Base-by-base conservation (phyloP, 2,329 filamentous ascomycete species). In the Stachybotrys elegans region DNA sequence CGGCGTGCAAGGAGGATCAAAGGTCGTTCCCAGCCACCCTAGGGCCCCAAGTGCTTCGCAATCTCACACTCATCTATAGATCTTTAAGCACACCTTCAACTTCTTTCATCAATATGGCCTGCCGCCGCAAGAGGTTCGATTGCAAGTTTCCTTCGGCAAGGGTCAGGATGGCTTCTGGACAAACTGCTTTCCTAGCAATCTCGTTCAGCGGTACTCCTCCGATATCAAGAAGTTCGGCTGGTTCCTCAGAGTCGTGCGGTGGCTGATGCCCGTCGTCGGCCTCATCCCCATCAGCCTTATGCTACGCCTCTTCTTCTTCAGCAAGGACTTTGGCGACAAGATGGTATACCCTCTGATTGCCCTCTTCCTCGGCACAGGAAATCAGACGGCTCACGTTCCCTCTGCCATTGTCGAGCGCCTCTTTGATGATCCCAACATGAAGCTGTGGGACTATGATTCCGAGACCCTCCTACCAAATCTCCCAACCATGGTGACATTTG, bases 301-400 rank as follows among this genome's bases (percentile, higher is more conserved):
- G 58, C 70, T 88, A 52, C 78, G 77, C 44, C 61, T 88, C 41
- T 88, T 86, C 61, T 67, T 79, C 45, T 88, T 89, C 63, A 82
- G 72, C 44, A 72, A 77, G 9, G 83, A 86, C 44, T 90, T 89
- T 57, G 77, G 76, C 14, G 82, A 88, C 55, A 81, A 79, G 27
- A 82, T 89, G 62, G 80, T 84, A 0, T 72, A 86, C 45, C 85
- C 85, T 1, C 77, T 89, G 59, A 77, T 88, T 23, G 85, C 85
- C 0, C 67, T 89, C 2, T 88, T 90, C 57, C 68, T 89, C 0
- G 85, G 85, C 1, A 88, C 85, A 0, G 84, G 85, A 2, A 89
- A 89, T 51, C 82, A 86, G 53, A 85, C 84, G 0, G 79, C 84
- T 0, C 80, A 87, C 49, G 84, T 89, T 0, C 80, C 84, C 0